Conservation (phyloP, 345 rosid species). For the Leavenworthia alabamica region DNA sequence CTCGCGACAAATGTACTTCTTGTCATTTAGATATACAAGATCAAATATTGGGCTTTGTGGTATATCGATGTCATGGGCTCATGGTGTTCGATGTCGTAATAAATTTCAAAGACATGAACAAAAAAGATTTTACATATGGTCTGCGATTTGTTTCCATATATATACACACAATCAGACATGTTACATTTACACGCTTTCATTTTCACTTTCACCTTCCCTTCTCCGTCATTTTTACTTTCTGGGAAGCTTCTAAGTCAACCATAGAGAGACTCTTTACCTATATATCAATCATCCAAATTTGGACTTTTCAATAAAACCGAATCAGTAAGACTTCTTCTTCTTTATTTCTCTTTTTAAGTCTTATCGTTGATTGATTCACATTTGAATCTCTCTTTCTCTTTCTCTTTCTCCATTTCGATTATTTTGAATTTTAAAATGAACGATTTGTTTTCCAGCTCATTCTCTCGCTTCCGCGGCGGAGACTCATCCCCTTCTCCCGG, state of each 20-base stretch:
- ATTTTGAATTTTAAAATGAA: constrained; percentile 40
- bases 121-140: too few relatives aligned
- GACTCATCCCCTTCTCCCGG: constrained; percentile 37
- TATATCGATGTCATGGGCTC: too few relatives aligned
- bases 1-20: too few relatives aligned
- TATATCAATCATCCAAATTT: not conserved
- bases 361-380: not conserved
- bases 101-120: too few relatives aligned
- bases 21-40: too few relatives aligned
- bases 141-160: not conserved
- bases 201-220: constrained; percentile 7
- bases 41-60: too few relatives aligned
- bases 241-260: constrained; percentile 29
- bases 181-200: not conserved
- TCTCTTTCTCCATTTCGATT: not conserved
- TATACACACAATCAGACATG: too few relatives aligned
- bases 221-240: constrained; percentile 13
- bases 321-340: constrained; percentile 17
- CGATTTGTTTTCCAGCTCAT: constrained; percentile 73
- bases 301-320: constrained; percentile 20
- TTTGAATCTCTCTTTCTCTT: constrained; percentile 11
- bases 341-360: not conserved
- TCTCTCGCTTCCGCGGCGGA: constrained; percentile 45
- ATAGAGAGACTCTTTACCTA: constrained; percentile 4
- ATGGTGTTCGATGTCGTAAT: too few relatives aligned